A percentile compares a stretch with the other conserved stretches of the same genome.
Evolutionary conservation across 106 monocot genomes (phyloP).

Genomic region (Apostasia ramifera): DNA sequence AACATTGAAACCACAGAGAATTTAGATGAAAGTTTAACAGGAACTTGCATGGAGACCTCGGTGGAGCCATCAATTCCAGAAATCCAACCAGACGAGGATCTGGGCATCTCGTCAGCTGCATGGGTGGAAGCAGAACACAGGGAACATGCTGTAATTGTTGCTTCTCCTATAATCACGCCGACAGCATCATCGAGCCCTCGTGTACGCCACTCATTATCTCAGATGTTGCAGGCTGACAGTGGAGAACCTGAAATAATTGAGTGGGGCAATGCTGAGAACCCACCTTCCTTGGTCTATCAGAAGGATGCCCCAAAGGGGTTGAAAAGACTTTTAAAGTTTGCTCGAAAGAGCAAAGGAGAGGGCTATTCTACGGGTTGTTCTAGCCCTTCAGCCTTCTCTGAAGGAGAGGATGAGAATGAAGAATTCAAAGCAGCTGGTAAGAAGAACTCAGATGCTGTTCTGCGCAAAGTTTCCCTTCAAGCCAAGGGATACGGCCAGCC

Average conservation of each 20-base stretch:
- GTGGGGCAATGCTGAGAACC: constrained; percentile 99
- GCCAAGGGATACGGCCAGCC: constrained; percentile 34
- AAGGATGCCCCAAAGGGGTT: constrained; percentile 94
- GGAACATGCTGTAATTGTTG: constrained; percentile 15
- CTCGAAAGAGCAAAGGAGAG: constrained; percentile 80
- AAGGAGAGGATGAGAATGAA: constrained; percentile 89
- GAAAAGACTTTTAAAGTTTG: constrained; percentile 90
- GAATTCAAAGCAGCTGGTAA: constrained; percentile 48
- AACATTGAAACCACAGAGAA: constrained; percentile 25
- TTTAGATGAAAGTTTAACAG: constrained; percentile 14
- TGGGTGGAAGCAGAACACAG: constrained; percentile 74
- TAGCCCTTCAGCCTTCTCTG: constrained; percentile 72
- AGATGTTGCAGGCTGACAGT: constrained; percentile 88
- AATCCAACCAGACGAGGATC: constrained; percentile 40
- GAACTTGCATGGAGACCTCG: constrained; percentile 5
- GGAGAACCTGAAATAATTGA: constrained; percentile 79
- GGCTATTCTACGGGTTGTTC: constrained; percentile 40
- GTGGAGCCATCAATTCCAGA: constrained; percentile 21
- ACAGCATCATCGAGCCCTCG: constrained; percentile 43
- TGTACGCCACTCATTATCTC: constrained; percentile 78
- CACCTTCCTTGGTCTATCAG: constrained; percentile 86
- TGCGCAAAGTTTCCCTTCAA: constrained; percentile 36
- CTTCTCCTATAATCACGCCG: constrained; percentile 26
- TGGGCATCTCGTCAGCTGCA: constrained; percentile 76
- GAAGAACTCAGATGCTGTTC: constrained; percentile 39